Conservation (phyloP, 768 basidiomycete genomes). For the Crucibulum laeve region DNA sequence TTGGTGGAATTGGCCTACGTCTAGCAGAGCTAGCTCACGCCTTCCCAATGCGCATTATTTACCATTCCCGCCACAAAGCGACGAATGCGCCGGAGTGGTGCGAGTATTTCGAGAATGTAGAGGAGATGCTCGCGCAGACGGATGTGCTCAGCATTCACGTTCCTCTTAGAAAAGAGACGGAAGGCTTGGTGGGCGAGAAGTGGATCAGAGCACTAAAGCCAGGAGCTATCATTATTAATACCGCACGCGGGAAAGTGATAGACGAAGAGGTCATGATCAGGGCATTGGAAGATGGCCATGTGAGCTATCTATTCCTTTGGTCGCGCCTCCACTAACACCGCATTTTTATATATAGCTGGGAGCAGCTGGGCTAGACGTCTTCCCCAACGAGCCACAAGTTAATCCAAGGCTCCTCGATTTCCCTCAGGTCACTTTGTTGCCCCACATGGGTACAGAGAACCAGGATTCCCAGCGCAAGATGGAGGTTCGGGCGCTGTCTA, state of each 20-base stretch:
- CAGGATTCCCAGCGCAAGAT: slow-evolving; percentile 76
- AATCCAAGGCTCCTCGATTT: slow-evolving; percentile 79
- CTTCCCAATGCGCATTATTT: slow-evolving; percentile 89
- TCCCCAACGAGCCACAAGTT: slow-evolving; percentile 77
- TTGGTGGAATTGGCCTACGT: slow-evolving; percentile 73
- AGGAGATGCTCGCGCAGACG: slow-evolving; percentile 61
- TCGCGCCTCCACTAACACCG: background rate
- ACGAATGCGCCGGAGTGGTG: slow-evolving; percentile 65
- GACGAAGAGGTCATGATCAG: slow-evolving; percentile 85
- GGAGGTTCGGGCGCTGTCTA: slow-evolving; percentile 82
- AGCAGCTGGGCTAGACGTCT: slow-evolving; percentile 83
- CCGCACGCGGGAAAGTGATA: slow-evolving; percentile 86
- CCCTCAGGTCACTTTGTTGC: slow-evolving; percentile 79
- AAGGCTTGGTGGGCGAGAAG: slow-evolving; percentile 67
- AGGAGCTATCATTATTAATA: slow-evolving; percentile 79
- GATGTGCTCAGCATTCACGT: slow-evolving; percentile 88
- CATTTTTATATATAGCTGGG: slow-evolving; percentile 47
- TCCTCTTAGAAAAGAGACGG: slow-evolving; percentile 72
- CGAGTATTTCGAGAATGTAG: slow-evolving; percentile 63
- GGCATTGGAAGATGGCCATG: slow-evolving; percentile 84
- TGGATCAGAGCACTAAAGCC: slow-evolving; percentile 76
- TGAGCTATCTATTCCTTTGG: slow-evolving; percentile 32
- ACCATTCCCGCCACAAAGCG: slow-evolving; percentile 62
- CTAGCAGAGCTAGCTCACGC: slow-evolving; percentile 68
- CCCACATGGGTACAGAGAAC: slow-evolving; percentile 90